Conservation (phyloP, 2,329 filamentous ascomycete genomes). For the Botrytis aclada region DNA sequence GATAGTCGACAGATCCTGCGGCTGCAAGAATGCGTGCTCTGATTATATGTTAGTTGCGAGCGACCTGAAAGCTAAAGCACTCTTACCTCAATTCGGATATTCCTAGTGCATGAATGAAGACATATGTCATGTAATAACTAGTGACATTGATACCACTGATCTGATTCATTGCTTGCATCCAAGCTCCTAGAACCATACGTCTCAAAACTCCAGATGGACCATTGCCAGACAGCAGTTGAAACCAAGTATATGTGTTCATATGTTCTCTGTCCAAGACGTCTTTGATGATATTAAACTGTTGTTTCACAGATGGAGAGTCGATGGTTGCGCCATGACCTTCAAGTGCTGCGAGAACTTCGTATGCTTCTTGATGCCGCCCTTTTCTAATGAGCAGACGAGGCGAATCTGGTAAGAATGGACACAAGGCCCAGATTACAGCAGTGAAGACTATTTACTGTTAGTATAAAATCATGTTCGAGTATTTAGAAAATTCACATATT, state of each 20-base stretch:
- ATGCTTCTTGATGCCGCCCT: slow-evolving; percentile 44
- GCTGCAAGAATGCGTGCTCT: slow-evolving; percentile 44
- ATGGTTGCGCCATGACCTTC: slow-evolving; percentile 20
- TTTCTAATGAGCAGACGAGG: slow-evolving; percentile 48
- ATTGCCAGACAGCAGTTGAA: slow-evolving; percentile 36
- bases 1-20: slow-evolving; percentile 48
- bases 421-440: slow-evolving; percentile 53
- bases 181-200: slow-evolving; percentile 49
- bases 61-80: not conserved
- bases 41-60: slow-evolving; percentile 3
- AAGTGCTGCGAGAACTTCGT: slow-evolving; percentile 44
- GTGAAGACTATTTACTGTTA: slow-evolving; percentile 50
- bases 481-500: slow-evolving; percentile 25
- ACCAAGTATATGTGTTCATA: slow-evolving; percentile 40
- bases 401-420: slow-evolving; percentile 53
- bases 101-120: slow-evolving; percentile 44
- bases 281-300: slow-evolving; percentile 46
- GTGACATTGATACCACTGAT: slow-evolving; percentile 44
- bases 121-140: slow-evolving; percentile 39
- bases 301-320: slow-evolving; percentile 45
- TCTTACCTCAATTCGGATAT: slow-evolving; percentile 32
- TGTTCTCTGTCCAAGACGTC: slow-evolving; percentile 43
- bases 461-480: too few species aligned
- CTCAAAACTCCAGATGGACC: slow-evolving; percentile 52
- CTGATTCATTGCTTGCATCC: slow-evolving; percentile 53